phyloP scores from a whole-genome alignment of 805 yeast genomes.

The Candida pseudoglaebosa region DNA sequence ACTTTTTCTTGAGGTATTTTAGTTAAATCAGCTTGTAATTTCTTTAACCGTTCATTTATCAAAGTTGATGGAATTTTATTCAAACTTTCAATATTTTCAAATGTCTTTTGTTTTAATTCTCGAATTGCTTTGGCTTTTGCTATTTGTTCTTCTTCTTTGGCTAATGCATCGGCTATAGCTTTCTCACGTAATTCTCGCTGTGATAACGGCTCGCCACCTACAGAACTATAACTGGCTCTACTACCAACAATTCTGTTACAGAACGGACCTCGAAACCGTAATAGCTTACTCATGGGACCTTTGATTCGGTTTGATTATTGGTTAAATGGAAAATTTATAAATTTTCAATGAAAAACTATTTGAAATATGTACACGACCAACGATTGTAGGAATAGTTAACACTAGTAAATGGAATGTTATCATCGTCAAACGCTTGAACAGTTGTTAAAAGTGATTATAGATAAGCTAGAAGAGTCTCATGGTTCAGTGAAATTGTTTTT shows the following conservation, averaged over 20 bases:
- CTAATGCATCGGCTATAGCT: slow-evolving; percentile 42
- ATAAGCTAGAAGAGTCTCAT: neutral
- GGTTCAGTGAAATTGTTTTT: neutral
- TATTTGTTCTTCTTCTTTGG: slow-evolving; percentile 38
- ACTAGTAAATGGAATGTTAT: neutral
- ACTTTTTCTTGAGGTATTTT: slow-evolving; percentile 29
- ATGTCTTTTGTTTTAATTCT: slow-evolving; percentile 26
- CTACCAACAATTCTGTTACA: neutral
- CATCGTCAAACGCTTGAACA: neutral
- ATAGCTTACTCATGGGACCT: slow-evolving; percentile 4
- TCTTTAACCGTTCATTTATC: slow-evolving; percentile 24
- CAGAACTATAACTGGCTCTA: slow-evolving; percentile 1
- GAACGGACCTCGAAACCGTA: slow-evolving; percentile 2
- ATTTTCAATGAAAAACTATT: slow-evolving; percentile 2
- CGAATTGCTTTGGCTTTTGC: slow-evolving; percentile 31
- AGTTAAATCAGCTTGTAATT: slow-evolving; percentile 28
- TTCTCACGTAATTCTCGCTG: slow-evolving; percentile 34
- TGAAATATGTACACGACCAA: slow-evolving; percentile 3
- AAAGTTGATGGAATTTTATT: slow-evolving; percentile 31
- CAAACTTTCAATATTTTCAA: slow-evolving; percentile 24
- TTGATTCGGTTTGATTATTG: too few relatives aligned
- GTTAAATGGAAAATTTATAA: slow-evolving; percentile 2
- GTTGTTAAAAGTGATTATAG: neutral
- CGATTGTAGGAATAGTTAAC: too few relatives aligned
- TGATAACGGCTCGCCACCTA: slow-evolving; percentile 9